phyloP scores from a whole-genome alignment of 1,139 yeast genomes.

The Hansenula sp. region DNA sequence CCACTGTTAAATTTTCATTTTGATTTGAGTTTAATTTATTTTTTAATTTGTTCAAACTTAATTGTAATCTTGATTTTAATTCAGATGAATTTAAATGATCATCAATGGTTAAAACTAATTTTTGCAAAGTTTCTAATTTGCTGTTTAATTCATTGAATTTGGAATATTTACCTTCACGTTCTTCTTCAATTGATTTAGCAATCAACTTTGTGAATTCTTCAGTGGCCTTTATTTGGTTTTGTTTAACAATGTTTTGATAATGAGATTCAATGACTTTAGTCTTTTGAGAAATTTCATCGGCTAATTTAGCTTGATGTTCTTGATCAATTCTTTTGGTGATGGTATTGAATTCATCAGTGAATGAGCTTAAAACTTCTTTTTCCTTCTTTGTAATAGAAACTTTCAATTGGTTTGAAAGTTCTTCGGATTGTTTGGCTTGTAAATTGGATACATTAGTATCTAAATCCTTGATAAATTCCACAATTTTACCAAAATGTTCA shows the following conservation, averaged over 20 bases:
- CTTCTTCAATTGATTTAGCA: constrained; percentile 63
- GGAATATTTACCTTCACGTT: constrained; percentile 78
- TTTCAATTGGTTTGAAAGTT: constrained; percentile 20
- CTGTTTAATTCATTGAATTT: constrained; percentile 57
- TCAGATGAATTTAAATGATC: constrained; percentile 52
- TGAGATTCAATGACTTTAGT: constrained; percentile 66
- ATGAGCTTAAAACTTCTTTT: constrained; percentile 37
- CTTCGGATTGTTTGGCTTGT: constrained; percentile 15
- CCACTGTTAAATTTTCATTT: constrained; percentile 38
- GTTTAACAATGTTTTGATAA: constrained; percentile 72
- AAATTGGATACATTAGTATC: constrained; percentile 10
- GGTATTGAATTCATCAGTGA: constrained; percentile 53
- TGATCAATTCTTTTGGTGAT: constrained; percentile 64
- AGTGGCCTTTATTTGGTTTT: constrained; percentile 70
- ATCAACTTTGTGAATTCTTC: constrained; percentile 67
- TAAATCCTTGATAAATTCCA: constrained; percentile 11
- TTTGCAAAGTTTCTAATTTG: constrained; percentile 56
- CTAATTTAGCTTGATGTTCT: constrained; percentile 57
- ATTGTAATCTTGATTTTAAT: constrained; percentile 52
- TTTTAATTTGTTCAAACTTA: constrained; percentile 54
- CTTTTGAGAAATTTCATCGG: constrained; percentile 65
- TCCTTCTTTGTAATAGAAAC: constrained; percentile 26
- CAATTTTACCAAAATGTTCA: constrained; percentile 12
- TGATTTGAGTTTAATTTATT: constrained; percentile 30
- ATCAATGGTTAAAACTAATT: constrained; percentile 56